Conservation (phyloP, 1,284 basidiomycete genomes). For the Xerocomus nothofagi region DNA sequence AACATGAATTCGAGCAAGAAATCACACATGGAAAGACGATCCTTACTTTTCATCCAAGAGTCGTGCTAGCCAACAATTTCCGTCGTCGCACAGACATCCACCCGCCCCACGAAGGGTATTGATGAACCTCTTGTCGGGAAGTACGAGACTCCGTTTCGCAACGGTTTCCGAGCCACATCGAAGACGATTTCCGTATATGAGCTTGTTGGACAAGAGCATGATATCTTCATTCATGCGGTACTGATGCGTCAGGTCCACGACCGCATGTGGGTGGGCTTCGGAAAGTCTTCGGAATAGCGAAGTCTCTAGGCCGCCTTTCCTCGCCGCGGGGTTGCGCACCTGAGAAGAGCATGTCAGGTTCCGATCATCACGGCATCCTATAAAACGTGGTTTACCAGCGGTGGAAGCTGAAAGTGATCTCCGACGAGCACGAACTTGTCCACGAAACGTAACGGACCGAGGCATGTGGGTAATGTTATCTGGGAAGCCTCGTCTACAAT, state of each 20-base stretch:
- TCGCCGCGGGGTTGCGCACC: slow-evolving; percentile 81
- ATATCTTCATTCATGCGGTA: slow-evolving; percentile 98
- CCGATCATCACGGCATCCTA: not conserved
- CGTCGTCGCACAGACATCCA: slow-evolving; percentile 31
- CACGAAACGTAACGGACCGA: slow-evolving; percentile 90
- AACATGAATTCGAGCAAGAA: not conserved
- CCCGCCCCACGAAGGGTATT: slow-evolving; percentile 39
- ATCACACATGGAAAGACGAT: not conserved
- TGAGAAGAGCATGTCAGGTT: slow-evolving; percentile 33
- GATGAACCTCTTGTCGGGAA: slow-evolving; percentile 52
- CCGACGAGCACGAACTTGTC: slow-evolving; percentile 93
- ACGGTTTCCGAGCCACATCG: slow-evolving; percentile 77
- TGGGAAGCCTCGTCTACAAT: slow-evolving; percentile 99
- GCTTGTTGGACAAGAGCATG: slow-evolving; percentile 88
- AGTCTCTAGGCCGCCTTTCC: slow-evolving; percentile 83
- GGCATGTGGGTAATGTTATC: slow-evolving; percentile 92
- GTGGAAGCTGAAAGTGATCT: slow-evolving; percentile 96
- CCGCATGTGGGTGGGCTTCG: slow-evolving; percentile 80
- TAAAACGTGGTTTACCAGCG: slow-evolving; percentile 57
- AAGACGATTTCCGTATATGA: slow-evolving; percentile 84
- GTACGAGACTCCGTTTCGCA: slow-evolving; percentile 55
- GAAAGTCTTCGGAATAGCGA: slow-evolving; percentile 90
- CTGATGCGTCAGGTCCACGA: slow-evolving; percentile 83
- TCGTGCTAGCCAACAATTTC: slow-evolving; percentile 69
- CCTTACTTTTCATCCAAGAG: slow-evolving; percentile 66